A percentile compares a stretch with the other conserved stretches of the same genome.
These are phyloP conservation scores for Dendrostoma leiphaemia DNA, from an alignment of 2,329 filamentous ascomycete species.

Conservation along the genomic window DNA sequence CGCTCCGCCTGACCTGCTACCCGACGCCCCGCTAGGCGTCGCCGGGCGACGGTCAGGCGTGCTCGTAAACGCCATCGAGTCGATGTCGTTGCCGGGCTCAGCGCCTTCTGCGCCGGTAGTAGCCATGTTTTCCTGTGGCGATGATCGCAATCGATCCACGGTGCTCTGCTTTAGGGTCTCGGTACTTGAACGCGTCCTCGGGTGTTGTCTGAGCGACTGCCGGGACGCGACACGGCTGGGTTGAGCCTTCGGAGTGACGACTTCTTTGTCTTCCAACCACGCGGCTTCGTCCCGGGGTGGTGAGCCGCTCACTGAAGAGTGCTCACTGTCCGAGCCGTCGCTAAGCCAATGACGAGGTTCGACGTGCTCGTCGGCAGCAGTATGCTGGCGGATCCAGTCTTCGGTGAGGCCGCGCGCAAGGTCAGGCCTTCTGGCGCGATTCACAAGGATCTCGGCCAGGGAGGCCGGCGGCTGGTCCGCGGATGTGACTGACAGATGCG, in stretches of 20 bases:
- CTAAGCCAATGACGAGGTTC: slow-evolving; percentile 82
- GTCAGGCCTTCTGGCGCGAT: slow-evolving; percentile 51
- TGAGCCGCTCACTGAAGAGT: slow-evolving; percentile 71
- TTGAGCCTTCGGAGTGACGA: slow-evolving; percentile 46
- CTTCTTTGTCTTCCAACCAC: slow-evolving; percentile 49
- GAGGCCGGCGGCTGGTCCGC: slow-evolving; percentile 35
- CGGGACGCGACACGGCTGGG: slow-evolving; percentile 25
- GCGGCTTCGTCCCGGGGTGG: slow-evolving; percentile 45
- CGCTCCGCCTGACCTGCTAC: not conserved
- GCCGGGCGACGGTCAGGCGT: slow-evolving; percentile 7
- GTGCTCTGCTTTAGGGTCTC: slow-evolving; percentile 51
- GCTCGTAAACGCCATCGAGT: slow-evolving; percentile 1
- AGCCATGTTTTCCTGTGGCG: slow-evolving; percentile 24
- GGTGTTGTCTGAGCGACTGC: slow-evolving; percentile 35
- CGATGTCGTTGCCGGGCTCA: slow-evolving; percentile 1
- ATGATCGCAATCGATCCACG: slow-evolving; percentile 22
- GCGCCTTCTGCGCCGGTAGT: slow-evolving; percentile 24
- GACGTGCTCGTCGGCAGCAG: slow-evolving; percentile 65
- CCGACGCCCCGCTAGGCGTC: slow-evolving; percentile 6
- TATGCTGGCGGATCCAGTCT: slow-evolving; percentile 83
- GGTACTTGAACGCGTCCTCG: slow-evolving; percentile 50
- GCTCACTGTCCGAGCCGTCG: slow-evolving; percentile 73
- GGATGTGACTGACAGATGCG: slow-evolving; percentile 37
- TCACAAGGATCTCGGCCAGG: slow-evolving; percentile 57
- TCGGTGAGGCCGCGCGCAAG: slow-evolving; percentile 67